These are phyloP conservation scores for Arctium minus DNA, from an alignment of 129 eudicot species.

Conservation along the genomic window DNA sequence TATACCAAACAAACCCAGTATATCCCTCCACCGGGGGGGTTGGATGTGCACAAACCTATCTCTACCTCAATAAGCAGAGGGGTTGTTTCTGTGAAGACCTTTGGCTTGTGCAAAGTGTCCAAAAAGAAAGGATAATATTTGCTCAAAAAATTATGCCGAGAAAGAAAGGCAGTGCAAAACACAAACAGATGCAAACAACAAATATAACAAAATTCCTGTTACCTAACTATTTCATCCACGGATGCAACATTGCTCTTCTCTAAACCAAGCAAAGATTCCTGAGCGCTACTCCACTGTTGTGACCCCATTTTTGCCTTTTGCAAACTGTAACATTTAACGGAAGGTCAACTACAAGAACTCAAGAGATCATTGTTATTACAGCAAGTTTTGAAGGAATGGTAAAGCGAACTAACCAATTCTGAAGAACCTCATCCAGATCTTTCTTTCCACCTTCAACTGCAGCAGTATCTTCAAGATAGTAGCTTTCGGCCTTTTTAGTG, in stretches of 20 bases:
- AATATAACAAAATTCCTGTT: not conserved
- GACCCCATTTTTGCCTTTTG: conserved; percentile 76
- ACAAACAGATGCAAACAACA: too few relatives aligned
- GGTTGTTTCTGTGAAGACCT: too few relatives aligned
- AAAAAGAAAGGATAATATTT: too few relatives aligned
- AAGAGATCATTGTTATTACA: not conserved
- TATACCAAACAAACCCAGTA: too few relatives aligned
- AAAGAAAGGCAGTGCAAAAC: too few relatives aligned
- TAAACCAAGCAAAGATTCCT: conserved; percentile 75
- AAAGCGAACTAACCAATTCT: conserved; percentile 50
- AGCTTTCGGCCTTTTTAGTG: conserved; percentile 59
- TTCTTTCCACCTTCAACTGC: conserved; percentile 83
- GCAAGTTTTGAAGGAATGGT: not conserved
- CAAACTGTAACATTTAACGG: conserved; percentile 46
- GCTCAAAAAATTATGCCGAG: too few relatives aligned
- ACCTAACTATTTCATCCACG: conserved; percentile 76
- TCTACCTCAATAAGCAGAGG: too few relatives aligned
- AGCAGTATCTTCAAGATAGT: conserved; percentile 71
- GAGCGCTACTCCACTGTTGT: conserved; percentile 87
- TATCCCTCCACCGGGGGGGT: too few relatives aligned
- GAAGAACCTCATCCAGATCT: conserved; percentile 70
- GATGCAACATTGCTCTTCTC: conserved; percentile 87
- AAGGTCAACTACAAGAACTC: not conserved
- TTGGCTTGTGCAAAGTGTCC: too few relatives aligned
- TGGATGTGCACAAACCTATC: too few relatives aligned